Conservation (phyloP, 2,329 filamentous ascomycete genomes). For the Aspergillus fijiensis region DNA sequence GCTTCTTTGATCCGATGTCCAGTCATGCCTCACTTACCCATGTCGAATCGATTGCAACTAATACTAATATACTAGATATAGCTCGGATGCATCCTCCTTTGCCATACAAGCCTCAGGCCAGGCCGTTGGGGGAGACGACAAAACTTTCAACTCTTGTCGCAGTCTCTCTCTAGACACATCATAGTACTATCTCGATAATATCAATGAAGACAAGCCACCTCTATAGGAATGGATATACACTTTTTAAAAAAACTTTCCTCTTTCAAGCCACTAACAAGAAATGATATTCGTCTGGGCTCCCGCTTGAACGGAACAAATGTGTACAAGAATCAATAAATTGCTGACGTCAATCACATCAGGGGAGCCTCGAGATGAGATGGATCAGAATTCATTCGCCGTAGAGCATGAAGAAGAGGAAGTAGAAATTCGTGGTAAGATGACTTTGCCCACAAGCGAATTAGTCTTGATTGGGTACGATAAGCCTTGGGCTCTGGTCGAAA, state of each 20-base stretch:
- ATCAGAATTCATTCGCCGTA: neutral
- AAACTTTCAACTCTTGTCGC: too few species aligned
- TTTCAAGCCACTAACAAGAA: neutral
- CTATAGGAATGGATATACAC: neutral
- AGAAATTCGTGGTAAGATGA: neutral
- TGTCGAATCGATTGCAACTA: too few species aligned
- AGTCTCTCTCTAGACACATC: too few species aligned
- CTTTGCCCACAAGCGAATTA: constrained; percentile 10
- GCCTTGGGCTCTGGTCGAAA: neutral
- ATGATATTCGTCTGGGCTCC: neutral
- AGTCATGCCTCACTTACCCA: too few species aligned
- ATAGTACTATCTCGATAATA: neutral
- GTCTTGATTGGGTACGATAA: constrained; percentile 7
- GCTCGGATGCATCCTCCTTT: too few species aligned
- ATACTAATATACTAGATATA: too few species aligned
- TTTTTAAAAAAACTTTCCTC: neutral
- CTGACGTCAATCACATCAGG: neutral
- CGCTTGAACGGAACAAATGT: neutral
- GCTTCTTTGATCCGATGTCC: too few species aligned
- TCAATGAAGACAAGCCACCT: neutral
- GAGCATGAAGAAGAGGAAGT: neutral
- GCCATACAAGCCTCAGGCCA: too few species aligned
- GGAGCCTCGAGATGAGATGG: neutral
- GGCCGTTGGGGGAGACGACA: too few species aligned
- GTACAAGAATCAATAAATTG: neutral